Evolutionary conservation across 164 flowering plant genomes (phyloP), one percentile per base, ranked within the genome.

Genomic region (Aristolochia fimbriata): DNA sequence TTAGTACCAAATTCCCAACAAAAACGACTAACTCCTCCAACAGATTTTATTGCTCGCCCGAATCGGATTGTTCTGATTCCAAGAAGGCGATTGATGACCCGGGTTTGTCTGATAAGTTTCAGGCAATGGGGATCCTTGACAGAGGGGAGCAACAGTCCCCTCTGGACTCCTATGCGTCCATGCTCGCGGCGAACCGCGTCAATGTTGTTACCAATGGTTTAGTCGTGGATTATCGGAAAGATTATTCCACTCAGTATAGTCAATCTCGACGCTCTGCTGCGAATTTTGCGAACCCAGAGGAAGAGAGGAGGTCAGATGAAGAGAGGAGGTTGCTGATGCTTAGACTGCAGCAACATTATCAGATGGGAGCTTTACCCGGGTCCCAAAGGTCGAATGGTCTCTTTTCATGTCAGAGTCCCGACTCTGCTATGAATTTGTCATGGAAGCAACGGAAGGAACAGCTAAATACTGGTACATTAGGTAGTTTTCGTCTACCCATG

Each of bases 171-270:
- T 57, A 50, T 65, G 27, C 46, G 41, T 52, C 66, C 31, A 8
- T 19, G 19, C 27, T 37, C 8, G 58, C 65, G 62, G 22, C 58
- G 61, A 21, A 58, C 23, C 59, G 49, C 17, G 31, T 52, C 46
- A 62, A 68, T 78, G 70, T 47, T 54, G 79, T 61, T n/a, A 70
- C 10, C 12, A 19, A 30, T 30, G 33, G 47, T 19, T 17, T 27
- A 3, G 60, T 37, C 47, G 72, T 65, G 47, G 60, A 62, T 57
- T 37, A 56, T 2, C 60, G 67, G 56, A 66, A 53, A 14, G 51
- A 47, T 62, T 55, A 47, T 67, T 59, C 55, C 33, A 56, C 12
- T 47, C 77, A 62, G 51, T 51, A 9, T 59, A 67, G 62, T 33
- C 62, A 62, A 31, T 37, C 49, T 57, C 57, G 46, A 55, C 51